Percentiles rank a stretch among this genome's conserved stretches.
Conservation (phyloP, 2,329 filamentous ascomycete genomes). For the Hypoxylon sp. region DNA sequence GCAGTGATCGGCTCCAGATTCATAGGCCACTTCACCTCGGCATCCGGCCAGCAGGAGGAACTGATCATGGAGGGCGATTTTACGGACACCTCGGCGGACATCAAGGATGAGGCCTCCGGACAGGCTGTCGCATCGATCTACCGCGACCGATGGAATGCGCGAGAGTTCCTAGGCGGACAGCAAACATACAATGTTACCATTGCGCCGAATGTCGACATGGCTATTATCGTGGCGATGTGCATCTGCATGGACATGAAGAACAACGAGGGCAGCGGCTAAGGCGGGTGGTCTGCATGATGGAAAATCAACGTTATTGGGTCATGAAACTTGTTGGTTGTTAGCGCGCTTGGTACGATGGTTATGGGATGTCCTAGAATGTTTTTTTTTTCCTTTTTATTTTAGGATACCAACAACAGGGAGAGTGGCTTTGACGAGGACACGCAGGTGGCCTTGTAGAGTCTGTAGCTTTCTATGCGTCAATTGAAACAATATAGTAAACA, state of each 20-base stretch:
- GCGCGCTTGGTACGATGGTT: not conserved
- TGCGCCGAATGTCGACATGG: constrained; percentile 76
- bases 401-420: not conserved
- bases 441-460: not conserved
- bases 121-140: constrained; percentile 70
- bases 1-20: constrained; percentile 69
- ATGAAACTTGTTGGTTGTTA: not conserved
- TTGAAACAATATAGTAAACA: not conserved
- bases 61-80: constrained; percentile 74
- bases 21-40: constrained; percentile 70
- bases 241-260: constrained; percentile 76
- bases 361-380: constrained; percentile 3
- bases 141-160: constrained; percentile 69
- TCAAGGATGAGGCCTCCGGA: constrained; percentile 66
- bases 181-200: constrained; percentile 77
- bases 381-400: not conserved
- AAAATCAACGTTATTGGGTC: not conserved
- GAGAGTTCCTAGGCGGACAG: constrained; percentile 71
- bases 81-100: constrained; percentile 70
- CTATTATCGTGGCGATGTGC: constrained; percentile 75
- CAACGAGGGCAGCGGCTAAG: constrained; percentile 60
- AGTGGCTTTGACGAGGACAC: not conserved
- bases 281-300: not conserved
- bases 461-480: not conserved
- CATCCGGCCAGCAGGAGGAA: constrained; percentile 59